Conservation (phyloP, 192 early-diverging fungal species). For the Dissophora globulifera region DNA sequence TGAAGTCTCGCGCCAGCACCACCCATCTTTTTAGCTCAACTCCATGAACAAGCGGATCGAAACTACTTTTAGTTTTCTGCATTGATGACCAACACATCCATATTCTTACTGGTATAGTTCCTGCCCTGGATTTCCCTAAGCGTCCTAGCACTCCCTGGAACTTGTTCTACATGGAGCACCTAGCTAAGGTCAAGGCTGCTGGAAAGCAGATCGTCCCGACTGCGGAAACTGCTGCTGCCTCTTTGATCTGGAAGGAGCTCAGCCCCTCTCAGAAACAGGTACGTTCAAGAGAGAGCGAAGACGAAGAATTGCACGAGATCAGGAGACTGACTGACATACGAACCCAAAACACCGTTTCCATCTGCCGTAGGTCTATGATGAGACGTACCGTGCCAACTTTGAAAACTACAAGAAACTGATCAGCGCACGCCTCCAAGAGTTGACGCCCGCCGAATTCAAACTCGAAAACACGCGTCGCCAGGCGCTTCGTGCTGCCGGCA, state of each 20-base stretch:
- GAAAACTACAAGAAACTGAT: constrained; percentile 22
- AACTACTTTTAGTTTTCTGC: background rate
- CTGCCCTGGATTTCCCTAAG: constrained; percentile 26
- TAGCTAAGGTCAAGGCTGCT: constrained; percentile 38
- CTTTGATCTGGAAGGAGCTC: constrained; percentile 32
- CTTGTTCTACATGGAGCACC: constrained; percentile 34
- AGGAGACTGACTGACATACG: no score
- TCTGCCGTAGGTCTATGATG: constrained; percentile 19
- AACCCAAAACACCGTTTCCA: no score
- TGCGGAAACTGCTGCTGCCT: constrained; percentile 3
- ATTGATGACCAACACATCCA: background rate
- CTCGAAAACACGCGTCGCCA: constrained; percentile 42
- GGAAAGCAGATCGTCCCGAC: constrained; percentile 22
- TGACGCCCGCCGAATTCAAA: constrained; percentile 37
- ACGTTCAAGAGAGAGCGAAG: background rate
- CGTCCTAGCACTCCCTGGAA: constrained; percentile 34
- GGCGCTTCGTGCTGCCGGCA: constrained; percentile 34
- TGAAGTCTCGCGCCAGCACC: no score
- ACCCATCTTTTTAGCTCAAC: no score
- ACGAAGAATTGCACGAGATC: no score
- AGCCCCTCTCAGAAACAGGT: constrained; percentile 22
- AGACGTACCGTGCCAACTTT: constrained; percentile 16
- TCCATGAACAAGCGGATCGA: no score
- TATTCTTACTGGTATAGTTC: constrained; percentile 6
- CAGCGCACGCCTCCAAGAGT: constrained; percentile 20